These are phyloP conservation scores for Hyaloscypha hepaticicola DNA, from an alignment of 495 filamentous ascomycete species.

Conservation along the genomic window DNA sequence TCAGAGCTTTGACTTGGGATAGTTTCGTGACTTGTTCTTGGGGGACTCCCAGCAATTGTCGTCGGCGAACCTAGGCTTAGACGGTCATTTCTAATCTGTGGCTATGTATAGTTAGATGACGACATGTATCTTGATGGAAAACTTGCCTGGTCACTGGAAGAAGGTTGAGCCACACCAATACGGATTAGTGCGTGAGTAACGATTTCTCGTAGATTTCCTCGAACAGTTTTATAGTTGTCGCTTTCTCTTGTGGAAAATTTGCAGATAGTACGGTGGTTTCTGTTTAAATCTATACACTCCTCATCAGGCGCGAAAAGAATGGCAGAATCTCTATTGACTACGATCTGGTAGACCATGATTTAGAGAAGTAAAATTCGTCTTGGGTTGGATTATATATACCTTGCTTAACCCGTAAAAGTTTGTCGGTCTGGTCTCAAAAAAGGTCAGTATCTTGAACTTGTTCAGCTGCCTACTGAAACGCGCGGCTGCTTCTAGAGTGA, in stretches of 20 bases:
- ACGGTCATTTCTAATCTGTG: no score
- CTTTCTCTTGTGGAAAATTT: conserved; percentile 4
- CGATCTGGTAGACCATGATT: not conserved
- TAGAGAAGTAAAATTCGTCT: not conserved
- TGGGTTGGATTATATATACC: not conserved
- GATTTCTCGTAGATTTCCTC: not conserved
- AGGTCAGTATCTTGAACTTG: not conserved
- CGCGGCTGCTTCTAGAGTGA: not conserved
- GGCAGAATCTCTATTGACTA: not conserved
- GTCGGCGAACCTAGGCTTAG: no score
- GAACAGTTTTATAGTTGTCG: not conserved
- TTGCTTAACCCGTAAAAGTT: not conserved
- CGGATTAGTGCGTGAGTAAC: not conserved
- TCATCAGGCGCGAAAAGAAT: not conserved
- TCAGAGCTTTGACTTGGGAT: no score
- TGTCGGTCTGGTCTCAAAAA: not conserved
- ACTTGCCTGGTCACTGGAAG: not conserved
- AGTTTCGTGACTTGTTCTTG: no score
- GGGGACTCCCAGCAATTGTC: no score
- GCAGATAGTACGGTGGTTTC: conserved; percentile 4
- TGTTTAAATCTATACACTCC: not conserved
- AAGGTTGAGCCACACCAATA: not conserved
- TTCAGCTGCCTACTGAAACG: not conserved
- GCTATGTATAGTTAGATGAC: not conserved
- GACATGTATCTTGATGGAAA: not conserved